Evolutionary conservation across 768 basidiomycete species (phyloP), one percentile per base, ranked within the genome.

Genomic region (Royoungia palumana): DNA sequence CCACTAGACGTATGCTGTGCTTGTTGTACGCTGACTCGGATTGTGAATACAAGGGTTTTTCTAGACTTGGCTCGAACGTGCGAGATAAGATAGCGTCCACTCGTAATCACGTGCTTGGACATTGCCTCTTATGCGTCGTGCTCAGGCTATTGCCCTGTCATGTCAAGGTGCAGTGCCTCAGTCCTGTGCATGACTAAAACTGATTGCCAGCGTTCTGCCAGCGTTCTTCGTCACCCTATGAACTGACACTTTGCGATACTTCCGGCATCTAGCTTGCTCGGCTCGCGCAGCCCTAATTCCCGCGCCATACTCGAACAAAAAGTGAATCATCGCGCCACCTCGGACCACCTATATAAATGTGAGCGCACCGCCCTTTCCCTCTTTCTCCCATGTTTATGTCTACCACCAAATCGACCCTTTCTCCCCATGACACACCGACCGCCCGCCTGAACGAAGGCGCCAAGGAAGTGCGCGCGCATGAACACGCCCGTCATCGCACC

Each of bases 401-500:
- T 45, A 52, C 55, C 36, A 54, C 48, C 47, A 57, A 56, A 44
- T 47, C 66, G 21, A 54, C 57, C 30, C 41, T 47, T 43, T 35
- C 52, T 22, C 27, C 46, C 39, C 47, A 66, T 60, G 62, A 67
- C 35, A 40, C 50, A 19, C 41, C 38, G 37, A 28, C 28, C 28
- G 38, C 47, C 43, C 53, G 54, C 40, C 17, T 60, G 42, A 57
- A 56, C 35, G 62, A 57, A 44, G 51, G 50, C 22, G 41, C 56
- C 28, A 68, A 68, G 46, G 67, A 70, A 43, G 58, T 59, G 34
- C 67, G 66, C 14, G 68, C 66, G 19, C 58, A 53, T 12, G 66
- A 68, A 55, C 68, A 64, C 25, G 67, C 66, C 8, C 66, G 68
- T 48, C 66, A 67, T 27, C 66, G 58, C 20, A 55, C 48, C 46